phyloP scores from a whole-genome alignment of 495 filamentous ascomycete genomes.

The Aspergillus heteromorphus region DNA sequence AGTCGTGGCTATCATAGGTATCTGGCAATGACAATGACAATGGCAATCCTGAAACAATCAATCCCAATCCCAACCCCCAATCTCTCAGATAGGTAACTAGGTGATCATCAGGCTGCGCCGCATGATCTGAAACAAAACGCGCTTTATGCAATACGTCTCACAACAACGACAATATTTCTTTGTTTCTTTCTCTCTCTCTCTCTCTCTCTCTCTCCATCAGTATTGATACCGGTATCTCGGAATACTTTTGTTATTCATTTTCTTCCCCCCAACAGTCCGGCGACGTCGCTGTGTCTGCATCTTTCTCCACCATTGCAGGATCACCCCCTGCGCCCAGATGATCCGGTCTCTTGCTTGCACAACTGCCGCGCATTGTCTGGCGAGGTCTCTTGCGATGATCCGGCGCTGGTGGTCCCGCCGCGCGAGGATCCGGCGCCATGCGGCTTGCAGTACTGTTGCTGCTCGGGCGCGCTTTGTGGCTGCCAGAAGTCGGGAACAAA shows the following conservation, averaged over 20 bases:
- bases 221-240: too few species aligned
- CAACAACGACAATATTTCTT: too few species aligned
- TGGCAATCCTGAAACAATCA: too few species aligned
- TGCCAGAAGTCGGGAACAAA: slow-evolving; percentile 57
- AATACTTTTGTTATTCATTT: neutral
- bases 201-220: too few species aligned
- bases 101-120: too few species aligned
- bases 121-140: too few species aligned
- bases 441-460: slow-evolving; percentile 39
- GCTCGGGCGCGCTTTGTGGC: slow-evolving; percentile 41
- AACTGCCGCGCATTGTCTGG: slow-evolving; percentile 40
- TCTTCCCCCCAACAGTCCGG: neutral
- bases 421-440: slow-evolving; percentile 33
- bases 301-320: slow-evolving; percentile 42
- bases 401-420: slow-evolving; percentile 27
- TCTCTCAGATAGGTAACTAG: too few species aligned
- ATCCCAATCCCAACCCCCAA: too few species aligned
- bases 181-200: too few species aligned
- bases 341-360: slow-evolving; percentile 38
- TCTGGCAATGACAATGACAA: too few species aligned
- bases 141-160: too few species aligned
- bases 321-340: slow-evolving; percentile 47
- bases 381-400: slow-evolving; percentile 38
- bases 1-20: too few species aligned
- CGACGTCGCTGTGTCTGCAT: slow-evolving; percentile 14